phyloP scores from a whole-genome alignment of 2,329 filamentous ascomycete genomes.

The Aureobasidium musti region DNA sequence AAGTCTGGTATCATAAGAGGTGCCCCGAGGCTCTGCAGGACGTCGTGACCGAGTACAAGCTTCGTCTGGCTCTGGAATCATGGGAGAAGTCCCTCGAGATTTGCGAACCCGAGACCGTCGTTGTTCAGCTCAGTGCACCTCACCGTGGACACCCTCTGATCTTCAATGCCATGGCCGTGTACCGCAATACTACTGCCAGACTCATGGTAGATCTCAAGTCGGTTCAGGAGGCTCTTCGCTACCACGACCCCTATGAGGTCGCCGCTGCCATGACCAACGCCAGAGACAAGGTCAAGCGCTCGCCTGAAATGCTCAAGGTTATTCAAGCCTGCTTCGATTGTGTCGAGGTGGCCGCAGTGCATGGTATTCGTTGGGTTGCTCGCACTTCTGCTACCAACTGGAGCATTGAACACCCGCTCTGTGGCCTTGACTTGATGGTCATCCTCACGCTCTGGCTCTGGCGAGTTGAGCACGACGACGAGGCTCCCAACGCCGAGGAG shows the following conservation, averaged over 20 bases:
- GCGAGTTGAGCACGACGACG: constrained; percentile 98
- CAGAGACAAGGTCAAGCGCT: constrained; percentile 90
- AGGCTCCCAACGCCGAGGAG: constrained; percentile 82
- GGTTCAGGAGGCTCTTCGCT: constrained; percentile 92
- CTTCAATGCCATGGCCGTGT: constrained; percentile 98
- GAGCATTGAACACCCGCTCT: constrained; percentile 97
- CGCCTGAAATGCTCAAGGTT: constrained; percentile 96
- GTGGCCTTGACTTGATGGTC: constrained; percentile 95
- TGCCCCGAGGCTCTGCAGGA: constrained; percentile 97
- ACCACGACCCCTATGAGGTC: constrained; percentile 96
- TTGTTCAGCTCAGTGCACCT: constrained; percentile 86
- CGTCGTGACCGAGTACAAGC: constrained; percentile 97
- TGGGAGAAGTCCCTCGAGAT: constrained; percentile 96
- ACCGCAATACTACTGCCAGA: constrained; percentile 87
- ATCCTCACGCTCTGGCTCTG: constrained; percentile 98
- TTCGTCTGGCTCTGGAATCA: constrained; percentile 92
- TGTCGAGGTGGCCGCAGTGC: constrained; percentile 90
- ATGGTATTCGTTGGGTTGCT: constrained; percentile 97
- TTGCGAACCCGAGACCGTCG: constrained; percentile 86
- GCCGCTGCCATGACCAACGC: constrained; percentile 95
- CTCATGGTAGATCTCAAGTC: constrained; percentile 94
- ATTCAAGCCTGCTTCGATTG: constrained; percentile 98
- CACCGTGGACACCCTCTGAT: constrained; percentile 95
- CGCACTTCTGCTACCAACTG: constrained; percentile 96
- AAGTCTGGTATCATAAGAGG: constrained; percentile 99